phyloP scores from a whole-genome alignment of 2,329 filamentous ascomycete genomes.

The Pseudogymnoascus sp. region DNA sequence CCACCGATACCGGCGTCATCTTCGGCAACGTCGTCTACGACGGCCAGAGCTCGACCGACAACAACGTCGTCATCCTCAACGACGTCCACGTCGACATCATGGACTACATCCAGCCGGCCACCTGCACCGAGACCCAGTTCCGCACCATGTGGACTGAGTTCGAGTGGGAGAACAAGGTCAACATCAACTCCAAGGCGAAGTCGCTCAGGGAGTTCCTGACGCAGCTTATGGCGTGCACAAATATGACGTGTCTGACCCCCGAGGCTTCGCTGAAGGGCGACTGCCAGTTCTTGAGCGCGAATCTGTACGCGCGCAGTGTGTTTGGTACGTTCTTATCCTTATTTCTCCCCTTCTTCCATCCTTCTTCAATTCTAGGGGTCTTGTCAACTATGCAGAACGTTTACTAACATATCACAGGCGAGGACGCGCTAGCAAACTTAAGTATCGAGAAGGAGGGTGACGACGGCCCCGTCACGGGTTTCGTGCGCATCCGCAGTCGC shows the following conservation, averaged over 20 bases:
- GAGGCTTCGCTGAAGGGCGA: conserved; percentile 95
- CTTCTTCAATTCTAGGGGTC: background rate
- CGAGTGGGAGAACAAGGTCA: conserved; percentile 99
- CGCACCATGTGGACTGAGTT: conserved; percentile 99
- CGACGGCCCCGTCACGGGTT: conserved; percentile 89
- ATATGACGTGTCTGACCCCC: conserved; percentile 96
- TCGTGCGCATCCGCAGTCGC: conserved; percentile 94
- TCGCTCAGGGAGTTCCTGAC: conserved; percentile 84
- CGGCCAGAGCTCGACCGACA: conserved; percentile 81
- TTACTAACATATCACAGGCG: conserved; percentile 49
- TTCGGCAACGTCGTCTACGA: conserved; percentile 99
- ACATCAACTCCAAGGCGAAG: conserved; percentile 97
- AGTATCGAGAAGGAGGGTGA: conserved; percentile 98
- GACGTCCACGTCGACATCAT: conserved; percentile 98
- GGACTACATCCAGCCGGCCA: conserved; percentile 98
- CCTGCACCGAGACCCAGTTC: conserved; percentile 97
- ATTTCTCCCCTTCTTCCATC: background rate
- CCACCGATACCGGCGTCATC: conserved; percentile 95
- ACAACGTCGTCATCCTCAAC: conserved; percentile 94
- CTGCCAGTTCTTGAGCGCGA: conserved; percentile 95
- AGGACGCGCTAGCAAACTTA: conserved; percentile 94
- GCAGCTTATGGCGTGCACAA: conserved; percentile 93
- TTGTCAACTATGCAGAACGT: background rate
- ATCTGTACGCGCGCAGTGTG: conserved; percentile 90
- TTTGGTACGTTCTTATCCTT: conserved; percentile 65